Evolutionary conservation across 257 asterid genomes (phyloP), one percentile per base, ranked within the genome.

Genomic region (Penstemon barbatus): DNA sequence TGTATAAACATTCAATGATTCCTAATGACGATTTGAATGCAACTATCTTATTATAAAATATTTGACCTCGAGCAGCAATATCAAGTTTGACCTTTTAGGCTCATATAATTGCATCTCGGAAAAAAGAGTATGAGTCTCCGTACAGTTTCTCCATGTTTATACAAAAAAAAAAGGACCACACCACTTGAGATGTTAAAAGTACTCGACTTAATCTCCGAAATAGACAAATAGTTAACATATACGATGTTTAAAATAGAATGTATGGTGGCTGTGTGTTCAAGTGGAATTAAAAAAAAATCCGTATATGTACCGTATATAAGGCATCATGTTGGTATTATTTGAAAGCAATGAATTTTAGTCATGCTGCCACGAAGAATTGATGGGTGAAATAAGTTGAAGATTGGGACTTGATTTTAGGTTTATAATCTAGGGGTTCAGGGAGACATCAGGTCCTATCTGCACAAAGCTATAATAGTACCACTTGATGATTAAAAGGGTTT

Each of bases 1-100:
- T 38, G 43, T 62, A 33, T 50, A 43, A 13, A 50, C 40, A 80
- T 69, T 50, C 58, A 69, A 15, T 49, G 45, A 48, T 42, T 43
- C n/a, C 49, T 40, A 67, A 55, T 68, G 39, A 33, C 19, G 61
- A 59, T 50, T 46, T 12, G 55, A 68, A 58, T 57, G 61, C 39
- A 44, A 43, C 61, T 63, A 65, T 43, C 60, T 55, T 60, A 52
- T 43, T 3, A 51, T 71, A 43, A 65, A 68, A 61, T 44, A 45
- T 1, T 42, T 62, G 38, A 38, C 43, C 68, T 41, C 25, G 19
- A 8, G 38, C 56, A 58, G 51, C 54, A 38, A 52, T 43, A 61
- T 61, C 65, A 60, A 43, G 4, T 18, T 43, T 12, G 19, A 51
- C 5, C 38, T 42, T 56, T 3, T 42, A 33, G 4, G n/a, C 39